Evolutionary conservation across 2,329 filamentous ascomycete species (phyloP), one percentile per base, ranked within the genome.

Genomic region (Trichophaea hybrida): DNA sequence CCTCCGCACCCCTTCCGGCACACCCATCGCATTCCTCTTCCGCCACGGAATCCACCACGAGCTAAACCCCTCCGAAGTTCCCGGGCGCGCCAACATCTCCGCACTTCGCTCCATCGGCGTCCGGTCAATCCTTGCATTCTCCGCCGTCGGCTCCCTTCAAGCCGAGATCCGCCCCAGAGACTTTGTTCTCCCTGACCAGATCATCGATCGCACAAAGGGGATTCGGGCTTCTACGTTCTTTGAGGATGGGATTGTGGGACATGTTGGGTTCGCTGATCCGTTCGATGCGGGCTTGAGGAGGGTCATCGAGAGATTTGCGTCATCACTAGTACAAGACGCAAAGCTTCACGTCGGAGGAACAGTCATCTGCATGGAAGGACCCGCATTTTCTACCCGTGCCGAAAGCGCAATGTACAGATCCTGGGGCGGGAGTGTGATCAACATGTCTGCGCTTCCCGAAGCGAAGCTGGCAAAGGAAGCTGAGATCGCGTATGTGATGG

Each of bases 331-430:
- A 72, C 81, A 87, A 69, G 89, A 91, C 95, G 86, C 95, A 15
- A 80, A 80, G 13, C 75, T 97, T 67, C 93, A 98, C 73, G 84
- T 87, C 68, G 83, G 81, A 67, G 93, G 91, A 49, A 88, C 85
- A 1, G 75, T 97, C 62, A 78, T 98, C 68, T 95, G 90, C 76
- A 98, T 98, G 86, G 93, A 98, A 79, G 93, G 93, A n/a, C 93
- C 93, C 17, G 89, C 95, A 69, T 98, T 98, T 79, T 93, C 86
- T 63, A 97, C 93, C 15, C 88, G 93, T 64, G 91, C 93, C 60
- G 93, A 98, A 75, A 93, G 86, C 60, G 83, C 95, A 74, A 82
- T 98, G 76, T 98, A 98, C 78, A 88, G 93, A 68, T 78, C 82
- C 62, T 96, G 89, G 87, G 91, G 91, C 69, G 91, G 90, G 67